Conservation (phyloP, 805 yeast genomes). For the Cyberlindnera galapagoensis region DNA sequence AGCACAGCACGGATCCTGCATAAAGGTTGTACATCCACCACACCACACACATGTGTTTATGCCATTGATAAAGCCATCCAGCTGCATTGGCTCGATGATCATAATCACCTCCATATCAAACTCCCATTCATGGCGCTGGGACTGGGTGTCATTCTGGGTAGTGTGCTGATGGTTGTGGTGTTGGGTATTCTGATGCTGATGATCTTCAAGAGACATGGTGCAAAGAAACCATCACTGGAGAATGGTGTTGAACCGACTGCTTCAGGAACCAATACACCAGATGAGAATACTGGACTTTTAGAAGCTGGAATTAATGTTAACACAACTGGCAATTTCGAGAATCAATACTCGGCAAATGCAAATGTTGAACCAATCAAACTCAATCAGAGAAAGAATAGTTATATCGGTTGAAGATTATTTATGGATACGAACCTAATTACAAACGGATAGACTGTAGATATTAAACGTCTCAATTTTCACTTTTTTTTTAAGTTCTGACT, state of each 20-base stretch:
- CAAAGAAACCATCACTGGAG: background rate
- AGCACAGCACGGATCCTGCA: conserved; percentile 53
- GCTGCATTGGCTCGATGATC: conserved; percentile 52
- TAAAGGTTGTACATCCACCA: conserved; percentile 51
- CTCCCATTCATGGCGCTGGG: conserved; percentile 64
- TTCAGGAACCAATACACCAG: background rate
- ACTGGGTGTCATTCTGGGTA: conserved; percentile 60
- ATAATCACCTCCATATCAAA: conserved; percentile 46
- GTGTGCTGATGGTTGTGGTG: conserved; percentile 32
- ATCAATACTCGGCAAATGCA: conserved; percentile 18
- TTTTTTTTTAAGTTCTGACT: too few species aligned
- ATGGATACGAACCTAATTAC: too few species aligned
- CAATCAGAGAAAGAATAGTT: too few species aligned
- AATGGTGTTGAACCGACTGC: background rate
- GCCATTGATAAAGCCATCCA: conserved; percentile 63
- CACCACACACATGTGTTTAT: conserved; percentile 45
- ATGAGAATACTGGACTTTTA: conserved; percentile 6
- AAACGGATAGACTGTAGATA: too few species aligned
- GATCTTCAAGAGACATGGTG: conserved; percentile 27
- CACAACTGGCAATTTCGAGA: conserved; percentile 18
- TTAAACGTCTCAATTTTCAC: too few species aligned
- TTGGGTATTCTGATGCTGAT: conserved; percentile 31
- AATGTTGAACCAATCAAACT: conserved; percentile 17
- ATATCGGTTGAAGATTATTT: too few species aligned
- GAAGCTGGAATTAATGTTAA: background rate